These are phyloP conservation scores for Trichophyton schoenleinii DNA, from an alignment of 2,329 filamentous ascomycete genomes.

Conservation along the genomic window DNA sequence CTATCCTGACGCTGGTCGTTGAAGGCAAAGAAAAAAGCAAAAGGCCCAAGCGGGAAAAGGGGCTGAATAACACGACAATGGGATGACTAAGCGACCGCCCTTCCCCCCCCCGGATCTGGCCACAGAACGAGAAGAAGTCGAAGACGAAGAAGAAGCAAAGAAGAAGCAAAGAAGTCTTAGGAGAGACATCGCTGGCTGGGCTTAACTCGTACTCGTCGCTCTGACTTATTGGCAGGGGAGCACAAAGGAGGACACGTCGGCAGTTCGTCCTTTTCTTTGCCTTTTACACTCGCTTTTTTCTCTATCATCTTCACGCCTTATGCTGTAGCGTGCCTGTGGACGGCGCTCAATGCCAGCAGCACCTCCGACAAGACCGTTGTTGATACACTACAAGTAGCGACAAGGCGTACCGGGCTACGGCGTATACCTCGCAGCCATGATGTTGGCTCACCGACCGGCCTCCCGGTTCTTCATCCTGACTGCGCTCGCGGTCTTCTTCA, in stretches of 20 bases:
- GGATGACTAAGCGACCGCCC: neutral
- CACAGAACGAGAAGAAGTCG: neutral
- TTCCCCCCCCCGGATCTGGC: neutral
- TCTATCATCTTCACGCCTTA: neutral
- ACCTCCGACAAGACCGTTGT: neutral
- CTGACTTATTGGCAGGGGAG: neutral
- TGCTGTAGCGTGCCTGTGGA: neutral
- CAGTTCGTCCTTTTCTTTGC: neutral
- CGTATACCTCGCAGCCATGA: neutral
- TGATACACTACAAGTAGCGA: too few species aligned
- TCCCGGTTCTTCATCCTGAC: slow-evolving; percentile 27
- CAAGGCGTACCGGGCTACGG: neutral
- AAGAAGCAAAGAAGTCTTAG: neutral
- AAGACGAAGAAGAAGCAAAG: neutral
- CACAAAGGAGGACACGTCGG: neutral
- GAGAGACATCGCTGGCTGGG: neutral
- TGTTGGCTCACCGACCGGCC: slow-evolving; percentile 23
- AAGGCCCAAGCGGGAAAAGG: neutral
- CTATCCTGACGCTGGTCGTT: too few species aligned
- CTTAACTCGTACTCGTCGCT: neutral
- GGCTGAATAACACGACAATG: neutral
- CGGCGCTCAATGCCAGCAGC: neutral
- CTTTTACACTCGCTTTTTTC: neutral
- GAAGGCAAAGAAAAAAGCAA: neutral
- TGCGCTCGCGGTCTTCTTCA: slow-evolving; percentile 21